These are phyloP conservation scores for Fusarium protoensiforme DNA, from an alignment of 2,329 filamentous ascomycete genomes.

Conservation along the genomic window DNA sequence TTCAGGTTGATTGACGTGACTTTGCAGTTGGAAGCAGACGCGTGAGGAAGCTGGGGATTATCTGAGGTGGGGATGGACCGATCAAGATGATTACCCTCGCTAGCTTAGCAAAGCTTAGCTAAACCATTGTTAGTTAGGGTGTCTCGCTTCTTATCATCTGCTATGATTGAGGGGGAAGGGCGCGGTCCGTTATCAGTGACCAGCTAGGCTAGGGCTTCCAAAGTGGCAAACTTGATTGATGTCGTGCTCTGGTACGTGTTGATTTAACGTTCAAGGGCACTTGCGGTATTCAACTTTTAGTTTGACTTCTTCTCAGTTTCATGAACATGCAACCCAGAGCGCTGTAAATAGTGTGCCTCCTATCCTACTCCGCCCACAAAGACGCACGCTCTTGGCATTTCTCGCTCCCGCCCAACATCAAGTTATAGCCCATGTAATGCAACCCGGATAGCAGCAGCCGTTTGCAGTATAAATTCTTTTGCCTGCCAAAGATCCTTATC, in stretches of 20 bases:
- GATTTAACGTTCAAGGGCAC: not conserved
- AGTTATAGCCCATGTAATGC: conserved; percentile 23
- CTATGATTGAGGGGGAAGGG: not conserved
- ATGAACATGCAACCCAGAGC: not conserved
- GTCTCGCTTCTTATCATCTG: not conserved
- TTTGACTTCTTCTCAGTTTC: not conserved
- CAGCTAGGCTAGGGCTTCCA: not conserved
- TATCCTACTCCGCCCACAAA: not conserved
- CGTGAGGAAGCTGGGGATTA: not conserved
- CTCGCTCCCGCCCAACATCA: not conserved
- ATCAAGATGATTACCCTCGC: not conserved
- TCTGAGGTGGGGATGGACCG: not conserved
- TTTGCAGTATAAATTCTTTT: conserved; percentile 48
- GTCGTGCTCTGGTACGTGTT: not conserved
- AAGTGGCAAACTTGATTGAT: not conserved
- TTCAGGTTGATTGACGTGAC: not conserved
- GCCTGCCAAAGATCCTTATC: conserved; percentile 52
- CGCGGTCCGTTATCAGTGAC: not conserved
- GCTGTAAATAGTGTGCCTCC: not conserved
- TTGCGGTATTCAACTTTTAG: not conserved
- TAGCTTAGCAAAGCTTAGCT: not conserved
- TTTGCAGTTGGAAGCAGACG: not conserved
- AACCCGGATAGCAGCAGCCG: conserved; percentile 46
- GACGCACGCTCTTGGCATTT: not conserved
- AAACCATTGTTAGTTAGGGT: too few species aligned